Evolutionary conservation across 169 alveolate species (phyloP), one percentile per base, ranked within the genome.

Genomic region (Plasmodium blacklocki): DNA sequence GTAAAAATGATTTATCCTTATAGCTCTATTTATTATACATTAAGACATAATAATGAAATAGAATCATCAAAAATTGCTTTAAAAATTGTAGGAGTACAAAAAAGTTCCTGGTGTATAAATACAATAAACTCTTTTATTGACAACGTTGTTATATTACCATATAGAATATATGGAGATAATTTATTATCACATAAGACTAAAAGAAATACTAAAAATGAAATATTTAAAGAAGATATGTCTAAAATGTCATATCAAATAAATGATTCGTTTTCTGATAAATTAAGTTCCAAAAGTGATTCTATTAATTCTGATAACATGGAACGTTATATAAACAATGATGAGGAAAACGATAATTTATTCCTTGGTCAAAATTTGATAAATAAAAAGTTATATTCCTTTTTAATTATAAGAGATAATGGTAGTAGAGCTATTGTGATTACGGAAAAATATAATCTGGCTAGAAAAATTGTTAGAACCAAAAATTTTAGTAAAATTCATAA

Each of bases 1-100:
- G 92, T 50, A 29, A 78, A 70, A 89, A 93, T 72, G 73, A 91
- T 62, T 63, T 89, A 70, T 60, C 85, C 85, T 64, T 93, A 60
- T 88, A 89, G 72, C 50, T 63, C 74, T 80, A 93, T 68, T 58
- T 83, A 60, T 70, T 88, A 67, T 52, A 74, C 85, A 39, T 66
- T 74, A 64, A 32, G 74, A 14, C 88, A 52, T 90, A 80, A 89
- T 12, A 86, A 54, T 32, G 91, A 62, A 32, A 89, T 60, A 50
- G 91, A 63, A 66, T 73, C 89, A 29, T 89, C 92, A 67, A 93
- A 78, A 93, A 89, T 62, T 85, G 94, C 70, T 73, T 78, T 71
- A 45, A 80, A 80, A 80, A 58, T 80, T 66, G 90, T 80, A 7
- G 90, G 90, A 15, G 85, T 68, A 23, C 90, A 80, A 32, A 80